Percentiles rank a stretch among this genome's conserved stretches.
Evolutionary conservation across 768 basidiomycete species (phyloP).

Genomic region (Dacryopinax spathularia): DNA sequence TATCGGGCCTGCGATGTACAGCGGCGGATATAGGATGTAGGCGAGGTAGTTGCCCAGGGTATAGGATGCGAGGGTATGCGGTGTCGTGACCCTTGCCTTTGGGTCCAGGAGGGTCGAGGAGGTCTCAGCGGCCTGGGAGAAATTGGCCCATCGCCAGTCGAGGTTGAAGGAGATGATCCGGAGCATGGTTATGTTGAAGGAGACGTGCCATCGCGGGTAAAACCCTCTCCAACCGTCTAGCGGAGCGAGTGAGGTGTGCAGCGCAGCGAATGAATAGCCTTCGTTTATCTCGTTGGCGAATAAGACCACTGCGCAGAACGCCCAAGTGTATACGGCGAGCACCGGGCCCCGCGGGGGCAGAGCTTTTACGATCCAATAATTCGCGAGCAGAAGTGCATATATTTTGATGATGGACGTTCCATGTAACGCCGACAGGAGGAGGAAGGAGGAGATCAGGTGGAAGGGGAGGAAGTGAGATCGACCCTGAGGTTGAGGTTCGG

Average conservation of each 20-base stretch:
- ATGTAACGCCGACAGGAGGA: conserved; percentile 61
- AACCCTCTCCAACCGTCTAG: conserved; percentile 47
- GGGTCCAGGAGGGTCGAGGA: neutral
- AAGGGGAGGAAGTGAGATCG: conserved; percentile 38
- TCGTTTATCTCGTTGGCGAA: conserved; percentile 60
- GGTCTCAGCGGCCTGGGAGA: conserved; percentile 9
- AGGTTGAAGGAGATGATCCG: conserved; percentile 83
- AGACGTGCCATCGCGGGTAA: conserved; percentile 84
- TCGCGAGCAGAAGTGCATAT: conserved; percentile 48
- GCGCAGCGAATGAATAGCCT: conserved; percentile 53
- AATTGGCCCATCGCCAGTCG: conserved; percentile 74
- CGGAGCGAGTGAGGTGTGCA: conserved; percentile 41
- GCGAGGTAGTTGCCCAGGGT: conserved; percentile 54
- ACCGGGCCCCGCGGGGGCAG: conserved; percentile 23
- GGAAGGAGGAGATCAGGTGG: conserved; percentile 42
- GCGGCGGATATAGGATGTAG: conserved; percentile 80
- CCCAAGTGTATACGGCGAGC: conserved; percentile 39
- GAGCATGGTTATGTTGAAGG: conserved; percentile 93
- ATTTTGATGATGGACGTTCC: conserved; percentile 72
- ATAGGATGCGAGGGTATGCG: conserved; percentile 48
- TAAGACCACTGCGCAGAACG: conserved; percentile 57
- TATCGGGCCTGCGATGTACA: conserved; percentile 94
- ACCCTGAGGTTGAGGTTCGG: too few relatives aligned
- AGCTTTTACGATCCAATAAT: conserved; percentile 49
- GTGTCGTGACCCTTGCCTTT: conserved; percentile 28